phyloP scores from a whole-genome alignment of 139 green algal genomes.

The Coccomyxa sp. region DNA sequence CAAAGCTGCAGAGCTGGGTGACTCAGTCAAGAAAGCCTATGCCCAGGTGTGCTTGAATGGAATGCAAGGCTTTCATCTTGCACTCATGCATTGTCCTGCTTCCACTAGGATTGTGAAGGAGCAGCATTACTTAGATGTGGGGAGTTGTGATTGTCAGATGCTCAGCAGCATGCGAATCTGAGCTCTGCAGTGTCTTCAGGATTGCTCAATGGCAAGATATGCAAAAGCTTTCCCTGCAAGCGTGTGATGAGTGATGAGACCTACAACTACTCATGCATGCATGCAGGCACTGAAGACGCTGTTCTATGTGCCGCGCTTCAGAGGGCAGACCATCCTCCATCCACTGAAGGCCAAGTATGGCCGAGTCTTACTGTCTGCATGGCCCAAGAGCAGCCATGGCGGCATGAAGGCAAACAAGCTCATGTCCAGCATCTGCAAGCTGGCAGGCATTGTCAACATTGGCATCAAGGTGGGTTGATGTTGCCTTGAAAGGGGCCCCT shows the following conservation, averaged over 20 bases:
- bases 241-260: background rate
- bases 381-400: background rate
- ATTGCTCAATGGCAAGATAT: background rate
- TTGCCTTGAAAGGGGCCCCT: background rate
- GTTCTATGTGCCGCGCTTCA: conserved; percentile 12
- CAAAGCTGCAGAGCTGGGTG: conserved; percentile 4
- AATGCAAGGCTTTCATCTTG: background rate
- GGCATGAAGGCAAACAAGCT: background rate
- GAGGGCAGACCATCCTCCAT: background rate
- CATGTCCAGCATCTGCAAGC: background rate
- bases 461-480: background rate
- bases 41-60: background rate
- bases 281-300: conserved; percentile 1
- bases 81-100: background rate
- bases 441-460: background rate
- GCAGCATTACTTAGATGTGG: background rate
- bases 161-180: background rate
- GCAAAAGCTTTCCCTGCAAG: background rate
- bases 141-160: background rate
- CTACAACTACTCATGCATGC: background rate
- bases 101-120: background rate
- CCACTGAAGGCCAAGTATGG: conserved; percentile 8
- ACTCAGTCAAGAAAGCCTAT: conserved; percentile 15
- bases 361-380: conserved; percentile 2
- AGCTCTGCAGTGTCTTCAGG: background rate